Conservation (phyloP, 331 rosid species). For the Quercus tomentella region DNA sequence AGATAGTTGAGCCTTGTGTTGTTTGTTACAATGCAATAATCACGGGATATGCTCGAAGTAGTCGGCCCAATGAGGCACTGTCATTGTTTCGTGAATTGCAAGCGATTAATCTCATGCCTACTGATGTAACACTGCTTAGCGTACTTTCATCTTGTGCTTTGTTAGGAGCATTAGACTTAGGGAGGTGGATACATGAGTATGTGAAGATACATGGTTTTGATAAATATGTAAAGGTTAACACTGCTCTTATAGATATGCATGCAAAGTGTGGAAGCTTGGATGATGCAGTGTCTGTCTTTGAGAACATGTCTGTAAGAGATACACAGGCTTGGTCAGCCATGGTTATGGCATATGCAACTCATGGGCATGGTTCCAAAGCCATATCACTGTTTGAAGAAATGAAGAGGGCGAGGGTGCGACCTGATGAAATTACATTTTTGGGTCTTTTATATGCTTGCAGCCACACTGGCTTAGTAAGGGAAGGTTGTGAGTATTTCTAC, state of each 20-base stretch:
- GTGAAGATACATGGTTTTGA: constrained; percentile 69
- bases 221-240: constrained; percentile 69
- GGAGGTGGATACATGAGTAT: constrained; percentile 85
- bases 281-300: constrained; percentile 64
- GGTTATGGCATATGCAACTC: constrained; percentile 74
- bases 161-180: constrained; percentile 70
- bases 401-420: constrained; percentile 48
- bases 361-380: constrained; percentile 59
- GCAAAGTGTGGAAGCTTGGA: constrained; percentile 76
- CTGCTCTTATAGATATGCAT: constrained; percentile 82
- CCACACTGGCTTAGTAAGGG: constrained; percentile 71
- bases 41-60: constrained; percentile 54
- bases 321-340: constrained; percentile 86
- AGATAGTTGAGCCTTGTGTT: constrained; percentile 61
- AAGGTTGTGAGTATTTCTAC: constrained; percentile 57
- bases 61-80: constrained; percentile 77
- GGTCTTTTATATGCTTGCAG: constrained; percentile 79
- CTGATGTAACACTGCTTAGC: constrained; percentile 81
- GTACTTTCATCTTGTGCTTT: constrained; percentile 66
- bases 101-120: constrained; percentile 53
- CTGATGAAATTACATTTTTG: constrained; percentile 77
- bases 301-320: constrained; percentile 58
- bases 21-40: constrained; percentile 71
- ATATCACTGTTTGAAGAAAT: constrained; percentile 62
- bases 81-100: constrained; percentile 79